Evolutionary conservation across 1,284 basidiomycete species (phyloP).

Genomic region (Mycena citricolor): DNA sequence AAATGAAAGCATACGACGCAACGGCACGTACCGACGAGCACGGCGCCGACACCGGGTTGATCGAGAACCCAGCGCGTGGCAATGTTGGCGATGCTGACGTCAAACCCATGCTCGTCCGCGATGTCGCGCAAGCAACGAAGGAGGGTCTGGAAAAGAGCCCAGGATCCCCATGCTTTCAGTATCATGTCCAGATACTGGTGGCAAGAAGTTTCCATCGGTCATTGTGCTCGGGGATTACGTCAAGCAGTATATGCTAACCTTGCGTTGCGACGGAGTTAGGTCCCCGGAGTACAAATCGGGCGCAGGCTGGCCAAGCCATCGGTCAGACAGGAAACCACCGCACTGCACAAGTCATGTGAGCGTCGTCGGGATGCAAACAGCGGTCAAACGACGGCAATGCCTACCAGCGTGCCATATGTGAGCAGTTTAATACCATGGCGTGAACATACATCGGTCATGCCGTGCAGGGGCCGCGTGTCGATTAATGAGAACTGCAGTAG

Average conservation of each 20-base stretch:
- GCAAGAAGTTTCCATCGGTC: slow-evolving; percentile 1
- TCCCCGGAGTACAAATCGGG: slow-evolving; percentile 68
- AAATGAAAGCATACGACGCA: slow-evolving; percentile 13
- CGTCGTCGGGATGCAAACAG: slow-evolving; percentile 10
- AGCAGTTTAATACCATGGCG: slow-evolving; percentile 72
- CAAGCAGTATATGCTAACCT: slow-evolving; percentile 44
- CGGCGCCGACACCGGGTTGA: slow-evolving; percentile 74
- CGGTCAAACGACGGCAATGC: slow-evolving; percentile 28
- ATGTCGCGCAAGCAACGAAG: slow-evolving; percentile 59
- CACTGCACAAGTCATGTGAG: slow-evolving; percentile 48
- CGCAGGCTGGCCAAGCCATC: slow-evolving; percentile 66
- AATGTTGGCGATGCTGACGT: slow-evolving; percentile 73
- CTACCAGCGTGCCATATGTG: slow-evolving; percentile 78
- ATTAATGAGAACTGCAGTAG: slow-evolving; percentile 72
- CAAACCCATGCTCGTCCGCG: slow-evolving; percentile 59
- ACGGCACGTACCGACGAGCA: slow-evolving; percentile 75
- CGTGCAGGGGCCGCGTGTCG: slow-evolving; percentile 73
- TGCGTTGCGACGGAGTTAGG: slow-evolving; percentile 77
- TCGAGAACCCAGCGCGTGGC: slow-evolving; percentile 82
- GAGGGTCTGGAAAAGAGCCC: slow-evolving; percentile 72
- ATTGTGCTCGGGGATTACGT: slow-evolving; percentile 11
- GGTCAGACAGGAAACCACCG: slow-evolving; percentile 77
- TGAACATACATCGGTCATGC: slow-evolving; percentile 74
- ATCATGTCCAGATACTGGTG: slow-evolving; percentile 80
- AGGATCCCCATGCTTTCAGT: slow-evolving; percentile 72